These are phyloP conservation scores for Wilcoxina mikolae DNA, from an alignment of 495 filamentous ascomycete genomes.

Conservation along the genomic window DNA sequence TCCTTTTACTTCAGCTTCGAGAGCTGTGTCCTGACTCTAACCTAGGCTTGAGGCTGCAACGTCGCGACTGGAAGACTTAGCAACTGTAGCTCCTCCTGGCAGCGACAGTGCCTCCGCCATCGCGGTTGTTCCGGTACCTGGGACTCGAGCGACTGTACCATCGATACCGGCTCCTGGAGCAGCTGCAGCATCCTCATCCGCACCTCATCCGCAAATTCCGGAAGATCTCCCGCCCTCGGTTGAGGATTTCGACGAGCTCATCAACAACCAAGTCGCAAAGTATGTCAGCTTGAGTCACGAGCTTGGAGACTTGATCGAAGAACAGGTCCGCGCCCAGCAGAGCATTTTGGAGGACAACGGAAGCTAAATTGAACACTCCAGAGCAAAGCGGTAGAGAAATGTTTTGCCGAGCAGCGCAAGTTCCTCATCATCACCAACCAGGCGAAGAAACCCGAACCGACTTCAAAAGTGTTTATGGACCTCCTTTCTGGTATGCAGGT, in stretches of 20 bases:
- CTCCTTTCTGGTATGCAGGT: slow-evolving; percentile 71
- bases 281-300: slow-evolving; percentile 65
- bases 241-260: slow-evolving; percentile 70
- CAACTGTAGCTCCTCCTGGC: slow-evolving; percentile 47
- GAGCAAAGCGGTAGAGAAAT: slow-evolving; percentile 28
- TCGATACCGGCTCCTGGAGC: slow-evolving; percentile 22
- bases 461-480: slow-evolving; percentile 49
- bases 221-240: slow-evolving; percentile 60
- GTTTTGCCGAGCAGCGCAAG: slow-evolving; percentile 70
- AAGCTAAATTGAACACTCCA: slow-evolving; percentile 1
- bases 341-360: neutral
- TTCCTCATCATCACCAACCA: slow-evolving; percentile 80
- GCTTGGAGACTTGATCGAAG: slow-evolving; percentile 46
- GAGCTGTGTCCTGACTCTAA: neutral
- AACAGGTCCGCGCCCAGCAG: neutral
- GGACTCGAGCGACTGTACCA: slow-evolving; percentile 25
- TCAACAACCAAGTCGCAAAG: slow-evolving; percentile 56
- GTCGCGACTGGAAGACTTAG: slow-evolving; percentile 85
- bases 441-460: slow-evolving; percentile 69
- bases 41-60: slow-evolving; percentile 90
- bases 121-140: slow-evolving; percentile 29
- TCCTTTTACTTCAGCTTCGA: too few species aligned
- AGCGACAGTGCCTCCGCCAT: slow-evolving; percentile 41
- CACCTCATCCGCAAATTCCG: slow-evolving; percentile 35
- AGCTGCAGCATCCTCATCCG: slow-evolving; percentile 13